Base-by-base conservation (phyloP, 805 yeast genomes). In the Myxozyma kluyveri region DNA sequence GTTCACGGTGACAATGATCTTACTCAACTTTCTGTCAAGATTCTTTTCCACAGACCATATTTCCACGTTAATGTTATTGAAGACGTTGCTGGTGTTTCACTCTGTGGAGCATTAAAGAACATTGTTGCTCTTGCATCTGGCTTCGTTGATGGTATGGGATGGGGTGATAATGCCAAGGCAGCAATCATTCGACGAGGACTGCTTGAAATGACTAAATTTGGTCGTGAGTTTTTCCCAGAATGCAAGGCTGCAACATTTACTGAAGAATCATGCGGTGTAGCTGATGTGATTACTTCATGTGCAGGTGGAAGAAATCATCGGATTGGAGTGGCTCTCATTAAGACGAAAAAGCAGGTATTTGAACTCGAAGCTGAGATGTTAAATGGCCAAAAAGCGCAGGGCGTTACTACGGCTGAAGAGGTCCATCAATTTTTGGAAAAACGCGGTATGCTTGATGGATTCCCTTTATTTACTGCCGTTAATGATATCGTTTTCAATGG, bases 161-260 rank as follows among this genome's bases (percentile, higher is more conserved):
- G 99, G 99, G 99, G 99, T 70, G 96, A 89, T 72, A 93, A 93
- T 69, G 98, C 99, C 60, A 89, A 91, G 72, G 85, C 98, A 50
- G 99, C 98, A 40, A 83, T 93, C 64, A 95, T 91, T 90, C 81
- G 99, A 74, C 85, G 91, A 61, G 99, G 99, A 43, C 74, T 93
- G 60, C 79, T 84, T 65, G 99, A 93, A 75, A 88, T 86, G 66
- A 86, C 90, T 69, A 79, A 80, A 67, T 93, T 93, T 70, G 93
- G 96, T 38, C 76, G 81, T 65, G 77, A 76, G 63, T 90, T 87
- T 73, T 93, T 81, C 82, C 90, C 84, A 37, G 81, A 78, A 56
- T 32, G 47, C 47, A 82, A 86, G 61, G 79, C 86, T 27, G 75
- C 81, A 52, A 93, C 99, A 24, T 90, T 90, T 72, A 87, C 95